Percentiles rank a stretch among this genome's conserved stretches.
These are phyloP conservation scores for Neoarthrinium moseri DNA, from an alignment of 2,329 filamentous ascomycete species.

Conservation along the genomic window DNA sequence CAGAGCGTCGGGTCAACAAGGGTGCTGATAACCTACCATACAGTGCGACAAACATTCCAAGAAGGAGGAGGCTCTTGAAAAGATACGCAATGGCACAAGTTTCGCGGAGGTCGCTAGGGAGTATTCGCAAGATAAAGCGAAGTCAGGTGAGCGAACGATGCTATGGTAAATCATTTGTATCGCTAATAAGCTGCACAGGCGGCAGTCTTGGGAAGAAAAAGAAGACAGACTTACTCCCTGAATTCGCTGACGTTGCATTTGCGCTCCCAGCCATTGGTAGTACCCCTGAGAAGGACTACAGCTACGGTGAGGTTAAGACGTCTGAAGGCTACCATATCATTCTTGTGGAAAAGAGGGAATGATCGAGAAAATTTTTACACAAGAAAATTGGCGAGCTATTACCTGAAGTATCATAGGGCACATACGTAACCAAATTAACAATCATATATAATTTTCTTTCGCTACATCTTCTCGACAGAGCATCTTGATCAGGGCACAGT, in stretches of 20 bases:
- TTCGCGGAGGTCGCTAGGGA: constrained; percentile 2
- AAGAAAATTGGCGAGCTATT: too few species aligned
- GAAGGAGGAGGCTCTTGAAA: constrained; percentile 11
- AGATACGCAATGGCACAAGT: not conserved
- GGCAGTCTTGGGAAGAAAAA: not conserved
- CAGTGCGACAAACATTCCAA: constrained; percentile 9
- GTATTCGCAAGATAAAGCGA: constrained; percentile 9
- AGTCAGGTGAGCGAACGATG: constrained; percentile 6
- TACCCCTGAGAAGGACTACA: not conserved
- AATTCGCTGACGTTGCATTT: constrained; percentile 7
- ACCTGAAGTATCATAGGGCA: too few species aligned
- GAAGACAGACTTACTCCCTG: not conserved
- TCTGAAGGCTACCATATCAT: constrained; percentile 11
- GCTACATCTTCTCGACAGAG: too few species aligned
- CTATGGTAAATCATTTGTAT: not conserved
- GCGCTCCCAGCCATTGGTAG: not conserved
- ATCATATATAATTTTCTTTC: too few species aligned
- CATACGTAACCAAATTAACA: too few species aligned
- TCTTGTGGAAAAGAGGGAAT: constrained; percentile 3
- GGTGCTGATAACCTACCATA: not conserved
- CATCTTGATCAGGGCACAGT: too few species aligned
- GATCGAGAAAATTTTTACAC: too few species aligned
- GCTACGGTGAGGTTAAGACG: constrained; percentile 7
- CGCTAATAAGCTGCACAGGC: not conserved
- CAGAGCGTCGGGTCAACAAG: not conserved